These are phyloP conservation scores for Apiotrichum sp. DNA, from an alignment of 1,284 basidiomycete species.

Conservation along the genomic window DNA sequence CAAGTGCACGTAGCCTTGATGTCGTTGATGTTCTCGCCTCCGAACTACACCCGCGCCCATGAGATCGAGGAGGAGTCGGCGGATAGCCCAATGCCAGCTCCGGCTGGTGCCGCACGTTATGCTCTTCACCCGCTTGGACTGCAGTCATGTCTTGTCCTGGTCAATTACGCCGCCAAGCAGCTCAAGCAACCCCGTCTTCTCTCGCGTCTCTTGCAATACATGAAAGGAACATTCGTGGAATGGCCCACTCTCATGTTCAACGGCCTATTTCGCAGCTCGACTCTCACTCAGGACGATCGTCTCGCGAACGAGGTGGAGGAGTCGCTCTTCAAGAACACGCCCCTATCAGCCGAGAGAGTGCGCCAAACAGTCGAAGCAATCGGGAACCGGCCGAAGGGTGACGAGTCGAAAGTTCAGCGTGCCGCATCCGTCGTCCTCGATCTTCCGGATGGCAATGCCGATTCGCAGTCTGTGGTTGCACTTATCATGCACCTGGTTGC, in stretches of 20 bases:
- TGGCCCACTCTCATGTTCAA: conserved; percentile 14
- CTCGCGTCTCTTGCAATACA: conserved; percentile 28
- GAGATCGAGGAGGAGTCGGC: conserved; percentile 4
- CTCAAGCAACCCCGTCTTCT: conserved; percentile 25
- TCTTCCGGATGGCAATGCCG: conserved; percentile 2
- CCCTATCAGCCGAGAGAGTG: too few relatives aligned
- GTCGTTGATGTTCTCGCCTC: conserved; percentile 42
- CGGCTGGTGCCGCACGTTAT: conserved; percentile 20
- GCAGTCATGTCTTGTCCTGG: conserved; percentile 30
- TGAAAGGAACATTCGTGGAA: conserved; percentile 16
- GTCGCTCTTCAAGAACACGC: not conserved
- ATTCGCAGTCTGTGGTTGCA: conserved; percentile 21
- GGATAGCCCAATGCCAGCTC: not conserved
- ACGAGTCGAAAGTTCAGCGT: too few relatives aligned
- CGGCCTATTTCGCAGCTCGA: conserved; percentile 21
- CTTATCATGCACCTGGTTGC: conserved; percentile 26
- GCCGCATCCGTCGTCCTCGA: not conserved
- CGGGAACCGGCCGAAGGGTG: too few relatives aligned
- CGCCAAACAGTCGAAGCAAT: too few relatives aligned
- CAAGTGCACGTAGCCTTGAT: conserved; percentile 44
- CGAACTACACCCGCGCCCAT: conserved; percentile 25
- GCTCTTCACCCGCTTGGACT: conserved; percentile 33
- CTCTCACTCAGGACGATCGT: not conserved
- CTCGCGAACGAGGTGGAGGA: conserved; percentile 8
- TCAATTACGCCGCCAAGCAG: conserved; percentile 30